phyloP scores from a whole-genome alignment of 306 rosid genomes.

The Acacia acuminata region DNA sequence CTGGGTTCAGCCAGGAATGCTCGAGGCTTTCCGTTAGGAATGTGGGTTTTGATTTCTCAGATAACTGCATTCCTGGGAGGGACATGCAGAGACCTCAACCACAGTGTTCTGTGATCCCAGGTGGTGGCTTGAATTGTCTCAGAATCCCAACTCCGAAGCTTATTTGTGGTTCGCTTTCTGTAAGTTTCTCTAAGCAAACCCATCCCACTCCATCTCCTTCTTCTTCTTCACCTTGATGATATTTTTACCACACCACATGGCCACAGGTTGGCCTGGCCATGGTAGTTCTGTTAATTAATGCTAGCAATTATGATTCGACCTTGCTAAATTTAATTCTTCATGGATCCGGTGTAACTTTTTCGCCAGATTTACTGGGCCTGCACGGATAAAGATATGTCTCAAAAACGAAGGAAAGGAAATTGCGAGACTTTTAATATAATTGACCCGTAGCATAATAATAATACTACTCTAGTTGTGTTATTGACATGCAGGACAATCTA shows the following conservation, averaged over 20 bases:
- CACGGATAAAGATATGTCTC: conserved; percentile 18
- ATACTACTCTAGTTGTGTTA: neutral
- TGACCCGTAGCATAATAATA: neutral
- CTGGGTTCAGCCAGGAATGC: conserved; percentile 90
- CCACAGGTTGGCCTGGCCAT: conserved; percentile 44
- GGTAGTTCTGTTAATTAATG: conserved; percentile 43
- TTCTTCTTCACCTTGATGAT: conserved; percentile 49
- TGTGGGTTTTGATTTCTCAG: conserved; percentile 85
- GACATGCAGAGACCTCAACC: conserved; percentile 87
- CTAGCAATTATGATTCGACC: conserved; percentile 43
- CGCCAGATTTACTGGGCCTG: conserved; percentile 15
- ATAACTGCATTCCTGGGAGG: conserved; percentile 85
- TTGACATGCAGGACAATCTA: conserved; percentile 24
- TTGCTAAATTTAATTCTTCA: conserved; percentile 45
- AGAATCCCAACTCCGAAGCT: conserved; percentile 79
- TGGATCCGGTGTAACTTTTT: conserved; percentile 30
- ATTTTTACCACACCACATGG: conserved; percentile 23
- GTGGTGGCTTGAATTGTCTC: conserved; percentile 75
- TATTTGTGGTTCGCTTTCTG: conserved; percentile 58
- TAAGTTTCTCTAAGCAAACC: conserved; percentile 29
- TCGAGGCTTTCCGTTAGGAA: conserved; percentile 54
- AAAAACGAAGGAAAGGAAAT: conserved; percentile 18
- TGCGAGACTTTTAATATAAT: conserved; percentile 13
- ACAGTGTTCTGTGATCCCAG: conserved; percentile 82
- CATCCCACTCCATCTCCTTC: neutral